Evolutionary conservation across 75 land plant species (phyloP).

Genomic region (Selaginella moellendorffii): DNA sequence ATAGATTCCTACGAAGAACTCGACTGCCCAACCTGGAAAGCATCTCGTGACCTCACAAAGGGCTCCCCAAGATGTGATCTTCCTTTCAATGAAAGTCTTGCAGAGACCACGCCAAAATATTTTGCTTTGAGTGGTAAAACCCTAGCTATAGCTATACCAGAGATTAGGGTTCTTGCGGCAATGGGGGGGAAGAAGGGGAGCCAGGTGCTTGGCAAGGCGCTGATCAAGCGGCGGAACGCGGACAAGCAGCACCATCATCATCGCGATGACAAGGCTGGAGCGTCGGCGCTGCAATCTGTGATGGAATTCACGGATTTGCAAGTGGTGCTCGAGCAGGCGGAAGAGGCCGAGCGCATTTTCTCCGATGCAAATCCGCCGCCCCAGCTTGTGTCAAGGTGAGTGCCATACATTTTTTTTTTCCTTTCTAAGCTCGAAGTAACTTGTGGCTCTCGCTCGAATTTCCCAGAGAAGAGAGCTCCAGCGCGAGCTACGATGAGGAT

Average conservation of each 20-base stretch:
- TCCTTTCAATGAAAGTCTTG: too few relatives aligned
- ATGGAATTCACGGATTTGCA: constrained; percentile 76
- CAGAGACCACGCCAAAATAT: too few relatives aligned
- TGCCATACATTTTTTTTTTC: too few relatives aligned
- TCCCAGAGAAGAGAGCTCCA: not conserved
- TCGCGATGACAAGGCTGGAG: not conserved
- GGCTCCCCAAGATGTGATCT: too few relatives aligned
- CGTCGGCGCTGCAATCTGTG: constrained; percentile 45
- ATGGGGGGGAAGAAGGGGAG: constrained; percentile 37
- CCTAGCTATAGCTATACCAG: too few relatives aligned
- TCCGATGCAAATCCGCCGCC: constrained; percentile 34
- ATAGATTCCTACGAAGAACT: too few relatives aligned
- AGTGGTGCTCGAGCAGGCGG: constrained; percentile 61
- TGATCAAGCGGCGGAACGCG: constrained; percentile 55
- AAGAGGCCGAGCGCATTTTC: constrained; percentile 43
- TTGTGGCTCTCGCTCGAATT: too few relatives aligned
- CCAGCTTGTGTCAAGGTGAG: constrained; percentile 23
- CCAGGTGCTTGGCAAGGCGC: constrained; percentile 45
- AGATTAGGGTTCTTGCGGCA: constrained; percentile 11
- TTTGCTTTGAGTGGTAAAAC: too few relatives aligned
- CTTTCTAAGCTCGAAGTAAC: too few relatives aligned
- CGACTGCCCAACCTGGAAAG: too few relatives aligned
- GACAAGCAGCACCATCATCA: constrained; percentile 14
- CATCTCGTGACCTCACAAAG: too few relatives aligned
- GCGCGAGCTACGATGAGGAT: constrained; percentile 24